phyloP scores from a whole-genome alignment of 2,329 filamentous ascomycete genomes.

The Penicillium sclerotigenum region DNA sequence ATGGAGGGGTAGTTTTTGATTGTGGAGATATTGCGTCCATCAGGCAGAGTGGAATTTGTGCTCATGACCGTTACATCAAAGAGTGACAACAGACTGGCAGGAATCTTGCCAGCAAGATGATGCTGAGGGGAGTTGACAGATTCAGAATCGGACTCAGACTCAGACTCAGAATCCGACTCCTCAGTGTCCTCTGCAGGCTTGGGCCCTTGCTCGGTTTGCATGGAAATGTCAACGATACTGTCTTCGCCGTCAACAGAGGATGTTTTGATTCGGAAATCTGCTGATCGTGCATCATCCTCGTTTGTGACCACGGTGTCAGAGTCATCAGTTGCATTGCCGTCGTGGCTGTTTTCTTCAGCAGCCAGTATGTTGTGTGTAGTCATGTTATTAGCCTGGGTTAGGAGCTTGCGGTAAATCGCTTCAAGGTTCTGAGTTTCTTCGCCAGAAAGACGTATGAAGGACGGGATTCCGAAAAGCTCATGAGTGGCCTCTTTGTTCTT shows the following conservation, averaged over 20 bases:
- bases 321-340: constrained; percentile 54
- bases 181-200: constrained; percentile 20
- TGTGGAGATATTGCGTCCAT: constrained; percentile 62
- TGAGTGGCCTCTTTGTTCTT: constrained; percentile 23
- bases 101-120: constrained; percentile 57
- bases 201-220: constrained; percentile 60
- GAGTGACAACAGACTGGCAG: constrained; percentile 61
- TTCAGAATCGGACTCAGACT: constrained; percentile 3
- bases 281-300: constrained; percentile 60
- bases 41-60: constrained; percentile 58
- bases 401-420: constrained; percentile 71
- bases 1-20: constrained; percentile 56
- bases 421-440: constrained; percentile 70
- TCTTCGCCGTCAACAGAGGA: constrained; percentile 84
- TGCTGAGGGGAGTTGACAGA: constrained; percentile 44
- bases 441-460: constrained; percentile 69
- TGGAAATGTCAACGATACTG: constrained; percentile 83
- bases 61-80: constrained; percentile 72
- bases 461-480: constrained; percentile 43
- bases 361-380: constrained; percentile 67
- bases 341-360: constrained; percentile 50
- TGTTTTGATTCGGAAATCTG: constrained; percentile 68
- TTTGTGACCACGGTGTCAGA: constrained; percentile 67
- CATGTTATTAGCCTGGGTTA: constrained; percentile 71
- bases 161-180: constrained; percentile 11